These are phyloP conservation scores for Pythium pyrilobum DNA, from an alignment of 352 stramenopile species.

Conservation along the genomic window DNA sequence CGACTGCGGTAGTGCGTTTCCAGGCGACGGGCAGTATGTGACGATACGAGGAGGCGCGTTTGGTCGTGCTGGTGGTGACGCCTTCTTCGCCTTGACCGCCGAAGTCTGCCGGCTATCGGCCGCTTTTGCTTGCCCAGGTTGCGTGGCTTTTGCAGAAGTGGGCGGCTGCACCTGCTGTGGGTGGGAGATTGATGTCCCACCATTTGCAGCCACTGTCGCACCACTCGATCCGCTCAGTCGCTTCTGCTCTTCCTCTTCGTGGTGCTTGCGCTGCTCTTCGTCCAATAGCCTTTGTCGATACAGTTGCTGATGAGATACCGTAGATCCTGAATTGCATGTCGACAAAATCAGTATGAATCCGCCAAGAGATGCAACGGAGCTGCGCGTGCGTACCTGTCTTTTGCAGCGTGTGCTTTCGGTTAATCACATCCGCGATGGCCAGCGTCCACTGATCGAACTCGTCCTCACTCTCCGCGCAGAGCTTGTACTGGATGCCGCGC, in stretches of 20 bases:
- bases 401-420: conserved; percentile 53
- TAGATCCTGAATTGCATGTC: conserved; percentile 17
- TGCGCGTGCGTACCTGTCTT: conserved; percentile 10
- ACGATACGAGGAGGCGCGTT: conserved; percentile 15
- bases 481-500: conserved; percentile 79
- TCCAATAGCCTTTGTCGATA: conserved; percentile 68
- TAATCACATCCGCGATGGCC: conserved; percentile 70
- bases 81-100: conserved; percentile 1
- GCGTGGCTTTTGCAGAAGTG: neutral
- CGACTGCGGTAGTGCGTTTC: neutral
- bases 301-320: conserved; percentile 68
- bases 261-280: conserved; percentile 28
- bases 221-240: neutral
- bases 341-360: too few relatives aligned
- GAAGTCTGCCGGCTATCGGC: neutral
- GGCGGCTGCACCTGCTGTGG: neutral
- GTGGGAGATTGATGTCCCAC: too few relatives aligned
- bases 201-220: neutral
- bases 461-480: conserved; percentile 67
- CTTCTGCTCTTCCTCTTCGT: conserved; percentile 7
- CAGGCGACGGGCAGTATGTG: conserved; percentile 6
- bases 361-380: too few relatives aligned
- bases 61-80: conserved; percentile 3
- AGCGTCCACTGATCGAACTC: conserved; percentile 80
- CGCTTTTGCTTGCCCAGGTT: too few relatives aligned